Percentiles rank a stretch among this genome's conserved stretches.
phyloP scores from a whole-genome alignment of 768 basidiomycete species.

The Saitozyma podzolica region DNA sequence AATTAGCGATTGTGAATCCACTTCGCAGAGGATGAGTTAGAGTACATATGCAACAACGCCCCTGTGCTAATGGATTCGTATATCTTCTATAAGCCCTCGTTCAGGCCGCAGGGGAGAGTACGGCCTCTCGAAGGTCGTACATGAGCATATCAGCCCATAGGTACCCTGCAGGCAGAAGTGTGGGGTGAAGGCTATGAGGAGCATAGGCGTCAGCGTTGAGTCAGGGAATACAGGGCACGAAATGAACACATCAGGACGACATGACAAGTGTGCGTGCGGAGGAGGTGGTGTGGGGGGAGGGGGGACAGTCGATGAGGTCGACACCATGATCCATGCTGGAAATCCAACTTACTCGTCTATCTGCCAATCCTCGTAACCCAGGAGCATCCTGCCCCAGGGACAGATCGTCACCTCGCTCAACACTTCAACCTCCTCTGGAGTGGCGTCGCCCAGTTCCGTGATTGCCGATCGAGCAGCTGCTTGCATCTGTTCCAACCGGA shows the following conservation, averaged over 20 bases:
- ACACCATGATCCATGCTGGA: conserved; percentile 7
- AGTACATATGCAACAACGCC: too few relatives aligned
- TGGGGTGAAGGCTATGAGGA: not conserved
- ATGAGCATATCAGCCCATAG: conserved; percentile 32
- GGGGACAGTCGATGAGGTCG: too few relatives aligned
- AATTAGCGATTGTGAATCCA: too few relatives aligned
- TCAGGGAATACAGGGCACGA: too few relatives aligned
- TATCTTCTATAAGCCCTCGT: too few relatives aligned
- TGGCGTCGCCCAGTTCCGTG: too few relatives aligned
- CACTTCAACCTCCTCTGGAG: conserved; percentile 1
- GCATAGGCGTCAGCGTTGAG: too few relatives aligned
- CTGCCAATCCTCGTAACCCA: conserved; percentile 26
- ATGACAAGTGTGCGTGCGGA: too few relatives aligned
- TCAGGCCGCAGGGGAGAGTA: not conserved
- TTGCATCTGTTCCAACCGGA: conserved; percentile 19
- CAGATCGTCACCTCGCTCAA: not conserved
- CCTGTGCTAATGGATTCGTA: too few relatives aligned
- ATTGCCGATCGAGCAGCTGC: conserved; percentile 14
- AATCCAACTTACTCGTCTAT: conserved; percentile 20
- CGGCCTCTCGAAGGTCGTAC: conserved; percentile 22
- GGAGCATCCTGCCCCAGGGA: conserved; percentile 22
- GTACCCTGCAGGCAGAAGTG: conserved; percentile 24
- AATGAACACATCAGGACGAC: not conserved
- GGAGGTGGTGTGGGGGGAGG: too few relatives aligned
- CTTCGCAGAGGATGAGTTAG: too few relatives aligned